Percentiles rank a stretch among this genome's conserved stretches.
Conservation (phyloP, 164 flowering plant species). For the Dillenia turbinata region DNA sequence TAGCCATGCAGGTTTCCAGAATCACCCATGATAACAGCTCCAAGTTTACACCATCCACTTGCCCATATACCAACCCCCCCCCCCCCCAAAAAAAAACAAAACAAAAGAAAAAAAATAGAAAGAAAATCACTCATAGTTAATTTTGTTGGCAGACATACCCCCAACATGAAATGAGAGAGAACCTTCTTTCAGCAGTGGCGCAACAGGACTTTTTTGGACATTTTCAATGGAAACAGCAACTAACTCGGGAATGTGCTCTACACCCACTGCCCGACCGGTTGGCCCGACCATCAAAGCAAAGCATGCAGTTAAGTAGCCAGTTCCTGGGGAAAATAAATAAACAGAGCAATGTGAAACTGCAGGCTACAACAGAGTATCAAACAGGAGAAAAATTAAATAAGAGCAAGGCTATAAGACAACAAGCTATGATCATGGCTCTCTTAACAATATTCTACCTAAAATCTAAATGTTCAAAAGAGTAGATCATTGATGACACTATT, state of each 20-base stretch:
- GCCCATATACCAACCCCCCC: too few relatives aligned
- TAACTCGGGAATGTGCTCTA: conserved; percentile 50
- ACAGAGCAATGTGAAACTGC: background rate
- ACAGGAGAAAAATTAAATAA: too few relatives aligned
- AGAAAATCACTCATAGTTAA: too few relatives aligned
- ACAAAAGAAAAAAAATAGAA: too few relatives aligned
- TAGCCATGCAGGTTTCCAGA: background rate
- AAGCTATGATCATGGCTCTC: too few relatives aligned
- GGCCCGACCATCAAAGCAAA: conserved; percentile 89
- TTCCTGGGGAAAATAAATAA: conserved; percentile 39
- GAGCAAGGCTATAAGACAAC: too few relatives aligned
- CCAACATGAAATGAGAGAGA: conserved; percentile 35
- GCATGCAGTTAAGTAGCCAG: conserved; percentile 95
- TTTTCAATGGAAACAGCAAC: conserved; percentile 32
- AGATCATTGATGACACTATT: too few relatives aligned
- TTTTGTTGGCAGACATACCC: conserved; percentile 23
- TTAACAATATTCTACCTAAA: too few relatives aligned
- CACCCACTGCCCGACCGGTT: conserved; percentile 46
- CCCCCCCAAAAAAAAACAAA: too few relatives aligned
- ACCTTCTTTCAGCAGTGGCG: conserved; percentile 36
- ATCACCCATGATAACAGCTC: too few relatives aligned
- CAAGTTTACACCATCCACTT: too few relatives aligned
- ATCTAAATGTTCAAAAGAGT: too few relatives aligned
- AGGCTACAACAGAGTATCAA: background rate
- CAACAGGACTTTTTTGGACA: conserved; percentile 37